Evolutionary conservation across 2,329 filamentous ascomycete species (phyloP).

Genomic region (Hypoxylon sp.): DNA sequence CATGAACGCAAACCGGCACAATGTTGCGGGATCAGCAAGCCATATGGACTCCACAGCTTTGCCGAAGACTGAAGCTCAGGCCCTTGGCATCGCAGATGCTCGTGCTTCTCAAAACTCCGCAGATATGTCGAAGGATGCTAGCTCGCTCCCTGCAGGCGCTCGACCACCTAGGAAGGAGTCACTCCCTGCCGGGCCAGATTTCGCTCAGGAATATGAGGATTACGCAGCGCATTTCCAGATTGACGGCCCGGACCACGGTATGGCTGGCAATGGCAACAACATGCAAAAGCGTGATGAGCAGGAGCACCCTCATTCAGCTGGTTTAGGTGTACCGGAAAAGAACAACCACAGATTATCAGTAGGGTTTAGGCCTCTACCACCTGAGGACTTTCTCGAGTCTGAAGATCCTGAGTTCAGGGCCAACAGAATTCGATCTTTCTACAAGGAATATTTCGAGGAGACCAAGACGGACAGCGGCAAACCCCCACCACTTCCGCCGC

Average conservation of each 20-base stretch:
- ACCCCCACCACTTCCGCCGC: slow-evolving; percentile 47
- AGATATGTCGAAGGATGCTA: slow-evolving; percentile 46
- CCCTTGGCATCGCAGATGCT: slow-evolving; percentile 47
- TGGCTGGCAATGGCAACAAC: slow-evolving; percentile 41
- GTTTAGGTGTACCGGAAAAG: slow-evolving; percentile 69
- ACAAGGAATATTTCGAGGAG: slow-evolving; percentile 99
- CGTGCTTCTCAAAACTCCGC: slow-evolving; percentile 47
- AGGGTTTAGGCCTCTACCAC: slow-evolving; percentile 87
- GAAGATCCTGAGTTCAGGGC: slow-evolving; percentile 96
- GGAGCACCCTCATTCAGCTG: slow-evolving; percentile 52
- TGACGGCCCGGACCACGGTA: slow-evolving; percentile 53
- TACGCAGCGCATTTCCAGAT: slow-evolving; percentile 49
- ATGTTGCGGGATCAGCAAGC: slow-evolving; percentile 40
- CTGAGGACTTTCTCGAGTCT: slow-evolving; percentile 81
- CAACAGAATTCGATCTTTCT: slow-evolving; percentile 97
- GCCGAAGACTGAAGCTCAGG: slow-evolving; percentile 37
- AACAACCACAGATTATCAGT: slow-evolving; percentile 75
- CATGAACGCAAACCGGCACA: slow-evolving; percentile 39
- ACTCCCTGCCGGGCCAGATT: slow-evolving; percentile 51
- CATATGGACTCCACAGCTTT: slow-evolving; percentile 46
- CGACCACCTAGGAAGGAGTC: slow-evolving; percentile 56
- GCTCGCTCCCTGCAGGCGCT: slow-evolving; percentile 52
- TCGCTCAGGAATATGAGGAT: slow-evolving; percentile 48
- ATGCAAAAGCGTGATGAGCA: slow-evolving; percentile 47
- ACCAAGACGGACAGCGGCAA: slow-evolving; percentile 54